Conservation (phyloP, 305 asterid genomes). For the Fraxinus angustifolia region DNA sequence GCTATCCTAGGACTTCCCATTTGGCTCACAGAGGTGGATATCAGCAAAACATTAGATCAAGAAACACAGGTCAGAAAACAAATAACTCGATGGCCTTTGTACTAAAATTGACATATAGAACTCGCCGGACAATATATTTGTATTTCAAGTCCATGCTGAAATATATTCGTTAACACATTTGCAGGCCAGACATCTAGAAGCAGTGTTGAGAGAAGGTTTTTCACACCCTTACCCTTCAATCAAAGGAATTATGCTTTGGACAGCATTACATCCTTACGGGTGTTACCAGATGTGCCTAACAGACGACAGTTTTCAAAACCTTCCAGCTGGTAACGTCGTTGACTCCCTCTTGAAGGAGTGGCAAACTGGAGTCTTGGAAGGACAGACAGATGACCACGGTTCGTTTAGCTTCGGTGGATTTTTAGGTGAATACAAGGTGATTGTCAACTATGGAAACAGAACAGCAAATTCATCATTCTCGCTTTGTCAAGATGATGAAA, state of each 20-base stretch:
- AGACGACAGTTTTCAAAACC: slow-evolving; percentile 49
- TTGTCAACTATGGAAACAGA: slow-evolving; percentile 26
- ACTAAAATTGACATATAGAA: not conserved
- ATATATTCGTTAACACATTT: not conserved
- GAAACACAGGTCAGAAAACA: slow-evolving; percentile 27
- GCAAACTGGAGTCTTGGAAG: slow-evolving; percentile 43
- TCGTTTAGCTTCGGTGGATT: slow-evolving; percentile 58
- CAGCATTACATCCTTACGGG: slow-evolving; percentile 55
- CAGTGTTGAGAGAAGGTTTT: slow-evolving; percentile 66
- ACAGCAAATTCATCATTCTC: slow-evolving; percentile 40
- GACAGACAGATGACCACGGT: slow-evolving; percentile 52
- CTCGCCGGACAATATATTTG: not conserved
- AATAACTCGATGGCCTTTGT: not conserved
- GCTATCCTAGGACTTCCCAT: slow-evolving; percentile 36
- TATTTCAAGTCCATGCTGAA: not conserved
- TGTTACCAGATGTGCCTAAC: slow-evolving; percentile 86
- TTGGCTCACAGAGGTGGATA: slow-evolving; percentile 51
- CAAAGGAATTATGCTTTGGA: slow-evolving; percentile 63
- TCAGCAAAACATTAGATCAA: slow-evolving; percentile 30
- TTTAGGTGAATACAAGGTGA: slow-evolving; percentile 55
- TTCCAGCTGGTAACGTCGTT: slow-evolving; percentile 64
- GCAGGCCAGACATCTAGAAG: slow-evolving; percentile 59
- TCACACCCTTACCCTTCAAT: slow-evolving; percentile 55
- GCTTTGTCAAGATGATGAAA: slow-evolving; percentile 46
- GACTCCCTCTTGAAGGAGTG: slow-evolving; percentile 64